These are phyloP conservation scores for Shiraia sp. DNA, from an alignment of 2,329 filamentous ascomycete genomes.

Conservation along the genomic window DNA sequence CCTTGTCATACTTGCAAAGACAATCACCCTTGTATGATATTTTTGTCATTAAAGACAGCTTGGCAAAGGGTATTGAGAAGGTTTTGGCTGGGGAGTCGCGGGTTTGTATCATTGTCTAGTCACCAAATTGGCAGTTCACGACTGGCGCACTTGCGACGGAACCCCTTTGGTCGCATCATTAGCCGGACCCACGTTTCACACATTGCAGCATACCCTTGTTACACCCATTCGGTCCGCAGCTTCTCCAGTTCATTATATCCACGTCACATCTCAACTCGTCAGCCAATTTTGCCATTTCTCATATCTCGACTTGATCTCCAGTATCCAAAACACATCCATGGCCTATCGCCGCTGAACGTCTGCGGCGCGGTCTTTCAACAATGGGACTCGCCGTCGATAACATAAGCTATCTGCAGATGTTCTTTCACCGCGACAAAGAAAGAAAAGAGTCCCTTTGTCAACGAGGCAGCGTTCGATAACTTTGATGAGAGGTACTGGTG, in stretches of 20 bases:
- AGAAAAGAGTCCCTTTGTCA: constrained; percentile 18
- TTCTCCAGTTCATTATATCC: constrained; percentile 23
- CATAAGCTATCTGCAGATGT: constrained; percentile 30
- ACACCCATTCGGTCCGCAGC: constrained; percentile 14
- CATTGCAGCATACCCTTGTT: constrained; percentile 19
- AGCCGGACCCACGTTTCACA: constrained; percentile 36
- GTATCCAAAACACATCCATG: constrained; percentile 13
- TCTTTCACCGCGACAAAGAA: constrained; percentile 23
- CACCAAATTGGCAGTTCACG: constrained; percentile 14
- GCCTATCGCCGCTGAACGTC: constrained; percentile 22
- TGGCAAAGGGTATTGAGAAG: constrained; percentile 7
- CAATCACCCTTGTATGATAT: not conserved
- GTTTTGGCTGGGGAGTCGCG: constrained; percentile 6
- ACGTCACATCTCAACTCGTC: constrained; percentile 14
- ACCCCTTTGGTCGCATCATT: constrained; percentile 38
- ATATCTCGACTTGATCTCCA: constrained; percentile 3
- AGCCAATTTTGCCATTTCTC: constrained; percentile 10
- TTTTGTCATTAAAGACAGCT: constrained; percentile 12
- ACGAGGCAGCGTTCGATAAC: constrained; percentile 3
- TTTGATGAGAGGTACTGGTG: constrained; percentile 8
- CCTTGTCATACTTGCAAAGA: constrained; percentile 19
- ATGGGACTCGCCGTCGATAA: constrained; percentile 30
- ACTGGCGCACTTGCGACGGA: constrained; percentile 20
- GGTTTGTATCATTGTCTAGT: constrained; percentile 6
- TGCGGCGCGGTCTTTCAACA: constrained; percentile 25